Conservation (phyloP, 805 yeast species). For the Vanderwaltozyma polyspora region DNA sequence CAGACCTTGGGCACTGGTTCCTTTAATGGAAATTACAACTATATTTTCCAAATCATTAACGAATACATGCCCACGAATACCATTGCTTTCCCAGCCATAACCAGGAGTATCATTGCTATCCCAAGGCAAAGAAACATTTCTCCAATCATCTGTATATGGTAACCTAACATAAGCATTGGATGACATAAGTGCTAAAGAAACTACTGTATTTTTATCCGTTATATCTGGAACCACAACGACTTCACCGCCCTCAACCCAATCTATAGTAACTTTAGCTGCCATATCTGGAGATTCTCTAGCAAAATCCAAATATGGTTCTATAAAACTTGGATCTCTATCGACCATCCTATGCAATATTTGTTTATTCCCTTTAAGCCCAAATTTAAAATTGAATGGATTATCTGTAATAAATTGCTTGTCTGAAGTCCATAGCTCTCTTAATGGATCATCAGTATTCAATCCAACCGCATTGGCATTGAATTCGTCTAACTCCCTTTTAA, state of each 20-base stretch:
- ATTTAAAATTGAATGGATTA: conserved; percentile 18
- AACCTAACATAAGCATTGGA: conserved; percentile 80
- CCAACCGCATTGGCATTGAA: conserved; percentile 3
- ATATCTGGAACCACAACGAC: conserved; percentile 58
- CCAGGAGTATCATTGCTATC: conserved; percentile 39
- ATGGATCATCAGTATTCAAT: conserved; percentile 2
- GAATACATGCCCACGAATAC: conserved; percentile 86
- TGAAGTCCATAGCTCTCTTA: conserved; percentile 15
- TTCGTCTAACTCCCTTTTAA: conserved; percentile 2
- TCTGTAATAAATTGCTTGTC: conserved; percentile 10
- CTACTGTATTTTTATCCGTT: conserved; percentile 58
- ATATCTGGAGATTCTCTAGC: conserved; percentile 32
- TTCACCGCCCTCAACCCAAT: conserved; percentile 48
- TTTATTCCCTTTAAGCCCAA: conserved; percentile 6
- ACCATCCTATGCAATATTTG: conserved; percentile 29
- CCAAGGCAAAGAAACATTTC: conserved; percentile 58
- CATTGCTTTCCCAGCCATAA: conserved; percentile 81
- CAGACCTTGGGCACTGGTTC: conserved; percentile 76
- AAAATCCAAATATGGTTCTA: conserved; percentile 55
- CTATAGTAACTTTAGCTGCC: conserved; percentile 33
- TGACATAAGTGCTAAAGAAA: conserved; percentile 71
- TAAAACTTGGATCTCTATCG: conserved; percentile 44
- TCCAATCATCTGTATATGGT: conserved; percentile 79
- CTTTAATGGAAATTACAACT: conserved; percentile 76
- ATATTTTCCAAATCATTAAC: conserved; percentile 44